Evolutionary conservation across 176 grass and related monocot genomes (phyloP), one percentile per base, ranked within the genome.

Genomic region (Bromus sterilis): DNA sequence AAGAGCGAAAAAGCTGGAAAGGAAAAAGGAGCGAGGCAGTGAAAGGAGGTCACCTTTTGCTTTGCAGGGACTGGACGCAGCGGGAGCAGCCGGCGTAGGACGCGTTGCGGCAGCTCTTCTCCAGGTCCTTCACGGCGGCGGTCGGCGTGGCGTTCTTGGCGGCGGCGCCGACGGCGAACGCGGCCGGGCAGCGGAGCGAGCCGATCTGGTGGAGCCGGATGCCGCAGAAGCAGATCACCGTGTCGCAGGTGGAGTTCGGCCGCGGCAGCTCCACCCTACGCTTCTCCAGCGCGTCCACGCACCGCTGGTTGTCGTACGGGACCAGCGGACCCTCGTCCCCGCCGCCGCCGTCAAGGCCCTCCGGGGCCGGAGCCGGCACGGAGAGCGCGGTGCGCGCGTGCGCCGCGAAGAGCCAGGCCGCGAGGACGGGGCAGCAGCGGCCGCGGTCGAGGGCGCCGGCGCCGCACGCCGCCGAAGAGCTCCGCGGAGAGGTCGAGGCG

Each of bases 171-270:
- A 93, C 73, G 46, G 82, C 80, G 91, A 99, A 99, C 66, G 96
- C 93, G 6, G 96, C 91, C 12, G 96, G 96, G 78, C 96, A 99
- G 18, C 87, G 93, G 61, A 99, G 96, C 76, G 96, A 99, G 24
- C 91, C 93, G 76, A 99, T 99, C 89, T 93, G 96, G 82, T 99
- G 96, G 68, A 99, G 91, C 62, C 96, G 90, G 81, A 99, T 99
- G 78, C 96, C 93, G 80, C 96, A 99, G 86, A 95, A 99, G 90
- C 96, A 99, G 49, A 99, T 75, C 37, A 95, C 93, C 9, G 89
- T 89, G 93, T 95, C 96, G 80, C 96, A 99, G 41, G 93, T 93
- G 5, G 55, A 72, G 79, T 95, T 99, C 20, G 96, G 96, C 31
- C 89, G 66, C 26, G 89, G 64, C 64, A 99, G 76, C 33, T 85